Evolutionary conservation across 495 filamentous ascomycete genomes (phyloP).

Genomic region (Penicillium simplicissimum): DNA sequence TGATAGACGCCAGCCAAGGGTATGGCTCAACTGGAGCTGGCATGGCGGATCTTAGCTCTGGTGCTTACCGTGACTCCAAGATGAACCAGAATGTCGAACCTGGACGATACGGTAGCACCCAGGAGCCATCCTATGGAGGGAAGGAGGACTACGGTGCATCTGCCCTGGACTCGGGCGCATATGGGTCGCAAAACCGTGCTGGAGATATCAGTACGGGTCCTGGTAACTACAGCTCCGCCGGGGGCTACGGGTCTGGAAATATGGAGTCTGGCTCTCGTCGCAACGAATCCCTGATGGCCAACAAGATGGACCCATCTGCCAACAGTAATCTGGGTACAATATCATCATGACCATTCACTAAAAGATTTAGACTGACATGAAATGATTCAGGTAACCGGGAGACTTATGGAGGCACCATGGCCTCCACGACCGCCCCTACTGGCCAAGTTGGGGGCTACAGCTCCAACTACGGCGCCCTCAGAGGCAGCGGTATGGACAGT

Average conservation of each 20-base stretch:
- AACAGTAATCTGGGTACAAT: slow-evolving; percentile 32
- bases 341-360: background rate
- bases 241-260: slow-evolving; percentile 13
- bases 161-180: too few relatives aligned
- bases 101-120: background rate
- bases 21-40: background rate
- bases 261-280: background rate
- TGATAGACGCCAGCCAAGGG: background rate
- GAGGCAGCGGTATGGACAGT: slow-evolving; percentile 1
- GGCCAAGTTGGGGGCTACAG: slow-evolving; percentile 5
- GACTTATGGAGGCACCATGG: slow-evolving; percentile 3
- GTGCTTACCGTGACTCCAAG: background rate
- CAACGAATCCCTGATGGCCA: slow-evolving; percentile 25
- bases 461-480: too few relatives aligned
- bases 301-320: slow-evolving; percentile 49
- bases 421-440: background rate
- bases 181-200: too few relatives aligned
- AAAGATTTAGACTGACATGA: background rate
- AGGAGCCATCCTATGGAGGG: too few relatives aligned
- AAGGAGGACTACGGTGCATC: too few relatives aligned
- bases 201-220: background rate
- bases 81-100: slow-evolving; percentile 5
- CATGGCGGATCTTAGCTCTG: background rate
- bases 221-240: slow-evolving; percentile 18
- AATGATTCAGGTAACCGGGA: slow-evolving; percentile 3